These are phyloP conservation scores for Medicago ruthenica DNA, from an alignment of 306 rosid species.

Conservation along the genomic window DNA sequence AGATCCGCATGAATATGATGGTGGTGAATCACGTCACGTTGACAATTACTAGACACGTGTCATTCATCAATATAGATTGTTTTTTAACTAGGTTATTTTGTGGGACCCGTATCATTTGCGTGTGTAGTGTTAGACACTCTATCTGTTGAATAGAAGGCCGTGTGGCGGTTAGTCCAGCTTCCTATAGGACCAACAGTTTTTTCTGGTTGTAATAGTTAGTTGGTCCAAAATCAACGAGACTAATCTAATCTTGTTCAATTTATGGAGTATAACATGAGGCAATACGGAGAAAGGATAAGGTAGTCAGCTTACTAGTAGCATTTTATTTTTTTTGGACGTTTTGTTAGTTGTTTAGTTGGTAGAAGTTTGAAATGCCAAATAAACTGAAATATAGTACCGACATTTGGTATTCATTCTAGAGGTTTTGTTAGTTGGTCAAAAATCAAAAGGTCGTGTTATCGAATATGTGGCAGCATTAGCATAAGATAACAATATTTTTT, in stretches of 20 bases:
- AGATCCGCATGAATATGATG: neutral
- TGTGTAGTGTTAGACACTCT: slow-evolving; percentile 22
- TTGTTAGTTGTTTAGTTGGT: too few relatives aligned
- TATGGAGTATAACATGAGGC: neutral
- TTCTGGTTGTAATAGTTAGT: slow-evolving; percentile 37
- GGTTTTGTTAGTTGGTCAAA: too few relatives aligned
- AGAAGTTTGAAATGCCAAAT: too few relatives aligned
- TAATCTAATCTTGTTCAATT: neutral
- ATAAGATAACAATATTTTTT: too few relatives aligned
- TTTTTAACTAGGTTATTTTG: neutral
- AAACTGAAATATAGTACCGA: too few relatives aligned
- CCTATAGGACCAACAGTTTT: slow-evolving; percentile 9
- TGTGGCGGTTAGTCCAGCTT: slow-evolving; percentile 10
- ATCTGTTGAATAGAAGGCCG: slow-evolving; percentile 17
- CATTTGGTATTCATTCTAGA: too few relatives aligned
- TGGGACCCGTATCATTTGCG: slow-evolving; percentile 42
- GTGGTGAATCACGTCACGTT: slow-evolving; percentile 39
- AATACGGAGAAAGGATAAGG: neutral
- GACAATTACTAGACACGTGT: slow-evolving; percentile 34
- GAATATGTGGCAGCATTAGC: too few relatives aligned
- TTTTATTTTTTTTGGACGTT: too few relatives aligned
- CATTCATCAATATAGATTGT: neutral
- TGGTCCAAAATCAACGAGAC: slow-evolving; percentile 22
- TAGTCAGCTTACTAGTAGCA: neutral
- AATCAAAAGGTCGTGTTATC: too few relatives aligned